These are phyloP conservation scores for Suillus americanus DNA, from an alignment of 768 basidiomycete genomes.

Conservation along the genomic window DNA sequence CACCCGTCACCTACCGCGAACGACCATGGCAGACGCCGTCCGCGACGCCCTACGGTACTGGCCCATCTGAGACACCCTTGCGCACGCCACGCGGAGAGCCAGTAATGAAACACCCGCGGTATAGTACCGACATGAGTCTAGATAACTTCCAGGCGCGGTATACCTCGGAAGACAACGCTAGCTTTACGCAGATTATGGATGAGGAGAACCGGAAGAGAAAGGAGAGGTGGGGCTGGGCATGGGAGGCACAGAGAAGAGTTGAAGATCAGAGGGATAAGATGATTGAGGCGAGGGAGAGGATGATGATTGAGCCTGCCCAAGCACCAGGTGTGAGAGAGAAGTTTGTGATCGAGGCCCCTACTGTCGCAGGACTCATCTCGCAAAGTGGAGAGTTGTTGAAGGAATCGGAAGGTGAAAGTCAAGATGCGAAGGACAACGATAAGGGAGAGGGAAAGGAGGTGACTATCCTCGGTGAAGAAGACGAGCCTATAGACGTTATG, in stretches of 20 bases:
- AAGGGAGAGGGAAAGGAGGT: slow-evolving; percentile 26
- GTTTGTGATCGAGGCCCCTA: slow-evolving; percentile 62
- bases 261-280: slow-evolving; percentile 64
- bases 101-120: slow-evolving; percentile 55
- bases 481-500: slow-evolving; percentile 63
- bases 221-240: slow-evolving; percentile 90
- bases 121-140: slow-evolving; percentile 63
- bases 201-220: slow-evolving; percentile 83
- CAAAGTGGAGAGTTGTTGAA: slow-evolving; percentile 20
- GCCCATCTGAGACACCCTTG: slow-evolving; percentile 67
- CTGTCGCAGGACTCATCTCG: slow-evolving; percentile 53
- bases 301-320: slow-evolving; percentile 68
- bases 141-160: slow-evolving; percentile 89
- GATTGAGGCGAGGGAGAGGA: slow-evolving; percentile 64
- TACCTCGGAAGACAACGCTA: slow-evolving; percentile 97
- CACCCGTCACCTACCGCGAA: slow-evolving; percentile 43
- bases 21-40: slow-evolving; percentile 46
- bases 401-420: slow-evolving; percentile 25
- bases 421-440: slow-evolving; percentile 18
- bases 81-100: slow-evolving; percentile 46
- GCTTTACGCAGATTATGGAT: slow-evolving; percentile 90
- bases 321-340: slow-evolving; percentile 67
- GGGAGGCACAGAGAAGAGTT: slow-evolving; percentile 85
- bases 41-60: slow-evolving; percentile 63
- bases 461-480: slow-evolving; percentile 25